Percentiles rank a stretch among this genome's conserved stretches.
Evolutionary conservation across 768 basidiomycete species (phyloP).

Genomic region (Mycena amicta): DNA sequence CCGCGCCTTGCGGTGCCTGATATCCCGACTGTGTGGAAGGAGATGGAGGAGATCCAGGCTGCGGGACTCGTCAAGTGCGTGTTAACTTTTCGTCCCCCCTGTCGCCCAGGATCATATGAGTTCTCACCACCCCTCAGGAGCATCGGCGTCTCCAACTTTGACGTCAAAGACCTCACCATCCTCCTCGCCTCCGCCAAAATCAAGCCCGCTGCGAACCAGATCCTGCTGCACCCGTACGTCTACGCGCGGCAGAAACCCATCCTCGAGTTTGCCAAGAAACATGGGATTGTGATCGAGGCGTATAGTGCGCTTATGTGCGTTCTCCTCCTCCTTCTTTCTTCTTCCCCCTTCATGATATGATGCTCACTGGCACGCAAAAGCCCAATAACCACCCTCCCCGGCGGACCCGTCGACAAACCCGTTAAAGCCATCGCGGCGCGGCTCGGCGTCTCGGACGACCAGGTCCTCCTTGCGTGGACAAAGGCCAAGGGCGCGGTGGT

Average conservation of each 20-base stretch:
- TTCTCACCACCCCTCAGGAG: slow-evolving; percentile 42
- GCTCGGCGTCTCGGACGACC: slow-evolving; percentile 58
- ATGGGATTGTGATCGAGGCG: slow-evolving; percentile 57
- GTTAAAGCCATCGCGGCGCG: slow-evolving; percentile 55
- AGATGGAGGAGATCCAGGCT: slow-evolving; percentile 57
- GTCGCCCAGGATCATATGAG: too few relatives aligned
- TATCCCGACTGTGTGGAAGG: slow-evolving; percentile 49
- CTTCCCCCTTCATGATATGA: not conserved
- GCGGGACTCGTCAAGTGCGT: slow-evolving; percentile 45
- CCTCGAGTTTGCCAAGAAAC: slow-evolving; percentile 49
- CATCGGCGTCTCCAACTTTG: slow-evolving; percentile 76
- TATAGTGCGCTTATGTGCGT: slow-evolving; percentile 56
- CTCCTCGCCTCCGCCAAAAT: slow-evolving; percentile 53
- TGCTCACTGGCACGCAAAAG: slow-evolving; percentile 33
- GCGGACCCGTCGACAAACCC: slow-evolving; percentile 65
- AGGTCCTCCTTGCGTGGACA: slow-evolving; percentile 73
- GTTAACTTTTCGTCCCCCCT: too few relatives aligned
- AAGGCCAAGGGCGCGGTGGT: slow-evolving; percentile 66
- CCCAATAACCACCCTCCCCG: slow-evolving; percentile 60
- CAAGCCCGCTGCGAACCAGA: slow-evolving; percentile 75
- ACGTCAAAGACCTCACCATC: slow-evolving; percentile 50
- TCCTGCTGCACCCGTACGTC: slow-evolving; percentile 61
- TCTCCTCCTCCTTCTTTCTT: not conserved
- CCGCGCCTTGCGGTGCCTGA: slow-evolving; percentile 38
- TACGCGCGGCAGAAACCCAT: slow-evolving; percentile 47